These are phyloP conservation scores for Arthromyces matolae DNA, from an alignment of 768 basidiomycete genomes.

Conservation along the genomic window DNA sequence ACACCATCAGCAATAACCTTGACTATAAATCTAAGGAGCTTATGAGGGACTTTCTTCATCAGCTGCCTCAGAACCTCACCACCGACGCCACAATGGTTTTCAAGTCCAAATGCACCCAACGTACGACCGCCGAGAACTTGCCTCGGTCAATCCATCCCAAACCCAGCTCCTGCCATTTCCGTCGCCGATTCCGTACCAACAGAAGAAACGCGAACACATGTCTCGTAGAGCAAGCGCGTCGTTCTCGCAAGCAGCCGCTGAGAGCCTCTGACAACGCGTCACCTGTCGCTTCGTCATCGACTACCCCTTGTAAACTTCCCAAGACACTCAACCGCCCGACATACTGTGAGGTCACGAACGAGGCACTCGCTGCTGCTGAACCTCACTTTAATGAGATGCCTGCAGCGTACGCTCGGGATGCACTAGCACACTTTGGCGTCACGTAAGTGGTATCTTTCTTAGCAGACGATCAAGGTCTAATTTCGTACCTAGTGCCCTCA, in stretches of 20 bases:
- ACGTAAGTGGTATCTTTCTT: slow-evolving; percentile 27
- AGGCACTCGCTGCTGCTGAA: slow-evolving; percentile 46
- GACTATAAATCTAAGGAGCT: neutral
- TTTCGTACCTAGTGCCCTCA: slow-evolving; percentile 30
- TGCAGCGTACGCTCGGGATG: slow-evolving; percentile 50
- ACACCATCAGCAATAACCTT: neutral
- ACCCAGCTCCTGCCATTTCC: slow-evolving; percentile 21
- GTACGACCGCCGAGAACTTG: slow-evolving; percentile 33
- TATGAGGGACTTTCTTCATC: neutral
- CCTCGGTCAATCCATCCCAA: slow-evolving; percentile 23
- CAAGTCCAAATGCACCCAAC: slow-evolving; percentile 14
- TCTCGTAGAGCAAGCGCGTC: slow-evolving; percentile 34
- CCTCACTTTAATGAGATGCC: slow-evolving; percentile 46
- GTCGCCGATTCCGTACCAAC: slow-evolving; percentile 35
- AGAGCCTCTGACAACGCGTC: slow-evolving; percentile 24
- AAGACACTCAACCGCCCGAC: slow-evolving; percentile 50
- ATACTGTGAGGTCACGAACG: slow-evolving; percentile 42
- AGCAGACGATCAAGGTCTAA: neutral
- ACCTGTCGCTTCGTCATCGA: slow-evolving; percentile 23
- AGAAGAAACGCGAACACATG: slow-evolving; percentile 29
- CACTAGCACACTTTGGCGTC: slow-evolving; percentile 41
- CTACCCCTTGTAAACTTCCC: slow-evolving; percentile 38
- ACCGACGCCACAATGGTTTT: slow-evolving; percentile 25
- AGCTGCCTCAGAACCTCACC: neutral
- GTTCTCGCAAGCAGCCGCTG: slow-evolving; percentile 20